Evolutionary conservation across 208 protist species (phyloP), one percentile per base, ranked within the genome.

Genomic region (Crithidia sp.): DNA sequence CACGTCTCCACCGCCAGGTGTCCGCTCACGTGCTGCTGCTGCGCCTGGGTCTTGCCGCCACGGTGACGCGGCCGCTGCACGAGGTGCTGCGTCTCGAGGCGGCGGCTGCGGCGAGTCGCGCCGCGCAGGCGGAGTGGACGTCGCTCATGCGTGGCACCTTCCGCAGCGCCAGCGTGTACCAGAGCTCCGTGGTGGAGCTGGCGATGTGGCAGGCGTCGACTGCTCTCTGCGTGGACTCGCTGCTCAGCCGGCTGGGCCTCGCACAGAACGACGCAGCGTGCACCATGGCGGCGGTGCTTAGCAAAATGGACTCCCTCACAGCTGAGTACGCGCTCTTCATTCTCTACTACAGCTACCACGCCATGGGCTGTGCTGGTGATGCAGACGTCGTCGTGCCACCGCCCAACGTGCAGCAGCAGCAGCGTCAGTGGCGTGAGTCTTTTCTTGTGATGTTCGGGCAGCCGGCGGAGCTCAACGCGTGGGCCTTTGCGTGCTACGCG

Each of bases 261-360:
- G 68, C 75, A 0, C 52, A 66, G 7, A 68, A 71, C 47, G 71
- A 81, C 49, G 56, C 71, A 17, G 63, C 70, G 13, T 52, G 54
- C 19, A 81, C 77, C 16, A 55, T 91, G 71, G 55, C 77, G 36
- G 50, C 57, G 13, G 71, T 86, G 41, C 59, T 89, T 8, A 47
- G 67, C 16, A 74, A 71, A 45, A 77, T 83, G 64, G 68, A 70
- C 43, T 50, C 63, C 41, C 67, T 89, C 56, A 73, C 68, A 7
- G 68, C 85, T 4, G 82, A 75, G 47, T 66, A 83, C 44, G 88
- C 79, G 39, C 77, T 93, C 49, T 81, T 93, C 58, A 65, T 93
- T 8, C 75, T 93, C 10, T 93, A 93, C 77, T 90, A 81, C 62
- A 70, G 59, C 44, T 77, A 81, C 50, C 52, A 59, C 5, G 71